Conservation (phyloP, 2,329 filamentous ascomycete species). For the Colletotrichum filicis region DNA sequence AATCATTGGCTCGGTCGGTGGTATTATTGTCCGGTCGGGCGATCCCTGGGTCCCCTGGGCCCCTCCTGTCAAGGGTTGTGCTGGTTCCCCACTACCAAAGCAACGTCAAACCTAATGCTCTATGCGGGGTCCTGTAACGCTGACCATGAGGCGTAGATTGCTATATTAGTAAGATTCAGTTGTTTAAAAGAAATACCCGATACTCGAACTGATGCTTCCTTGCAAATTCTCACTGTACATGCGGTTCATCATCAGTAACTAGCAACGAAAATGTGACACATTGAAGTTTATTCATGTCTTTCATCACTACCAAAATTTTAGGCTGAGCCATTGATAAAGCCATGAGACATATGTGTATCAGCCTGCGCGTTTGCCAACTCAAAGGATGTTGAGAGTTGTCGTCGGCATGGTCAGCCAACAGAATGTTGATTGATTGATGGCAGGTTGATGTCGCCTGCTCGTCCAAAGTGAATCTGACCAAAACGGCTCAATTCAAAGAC, state of each 20-base stretch:
- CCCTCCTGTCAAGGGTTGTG: conserved; percentile 8
- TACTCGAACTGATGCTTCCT: neutral
- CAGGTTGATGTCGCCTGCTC: conserved; percentile 34
- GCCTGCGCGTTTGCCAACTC: conserved; percentile 30
- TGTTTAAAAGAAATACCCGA: neutral
- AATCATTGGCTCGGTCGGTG: conserved; percentile 26
- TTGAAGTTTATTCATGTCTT: neutral
- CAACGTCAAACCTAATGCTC: neutral
- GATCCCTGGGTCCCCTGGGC: conserved; percentile 5
- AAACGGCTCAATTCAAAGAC: conserved; percentile 62
- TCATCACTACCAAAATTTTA: neutral
- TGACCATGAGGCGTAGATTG: neutral
- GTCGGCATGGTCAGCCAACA: conserved; percentile 17
- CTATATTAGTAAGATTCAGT: neutral
- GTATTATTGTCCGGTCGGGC: conserved; percentile 27
- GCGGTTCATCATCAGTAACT: neutral
- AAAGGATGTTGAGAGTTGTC: conserved; percentile 12
- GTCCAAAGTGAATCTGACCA: conserved; percentile 50
- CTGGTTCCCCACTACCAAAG: conserved; percentile 5
- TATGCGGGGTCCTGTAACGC: conserved; percentile 27
- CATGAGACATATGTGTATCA: conserved; percentile 28
- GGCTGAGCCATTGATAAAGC: neutral
- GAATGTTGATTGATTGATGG: conserved; percentile 9
- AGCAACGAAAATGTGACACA: neutral
- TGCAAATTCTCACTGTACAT: neutral